These are phyloP conservation scores for Fusarium nygamai DNA, from an alignment of 2,329 filamentous ascomycete genomes.

Conservation along the genomic window DNA sequence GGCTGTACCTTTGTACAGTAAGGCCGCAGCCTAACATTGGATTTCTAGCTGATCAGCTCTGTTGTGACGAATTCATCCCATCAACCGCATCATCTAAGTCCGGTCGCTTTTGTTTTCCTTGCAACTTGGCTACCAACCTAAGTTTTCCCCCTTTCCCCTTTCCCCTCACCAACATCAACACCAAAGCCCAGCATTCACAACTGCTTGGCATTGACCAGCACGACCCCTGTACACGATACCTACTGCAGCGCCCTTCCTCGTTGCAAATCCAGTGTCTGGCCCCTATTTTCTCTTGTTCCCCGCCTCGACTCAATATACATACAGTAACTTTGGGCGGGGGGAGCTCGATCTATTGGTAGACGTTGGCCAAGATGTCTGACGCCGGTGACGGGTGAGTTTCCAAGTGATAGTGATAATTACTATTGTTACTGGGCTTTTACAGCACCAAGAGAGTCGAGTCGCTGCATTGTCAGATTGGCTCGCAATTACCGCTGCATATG, in stretches of 20 bases:
- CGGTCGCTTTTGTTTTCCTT: not conserved
- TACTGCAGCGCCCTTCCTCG: constrained; percentile 18
- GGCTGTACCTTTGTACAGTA: not conserved
- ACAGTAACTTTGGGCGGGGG: not conserved
- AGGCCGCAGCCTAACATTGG: not conserved
- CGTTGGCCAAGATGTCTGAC: constrained; percentile 39
- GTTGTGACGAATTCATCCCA: constrained; percentile 20
- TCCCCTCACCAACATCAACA: constrained; percentile 2
- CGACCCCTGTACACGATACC: constrained; percentile 13
- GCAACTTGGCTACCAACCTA: not conserved
- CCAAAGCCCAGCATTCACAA: constrained; percentile 5
- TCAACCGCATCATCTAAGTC: not conserved
- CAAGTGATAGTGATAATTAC: not conserved
- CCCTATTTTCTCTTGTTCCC: constrained; percentile 30
- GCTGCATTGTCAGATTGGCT: constrained; percentile 13
- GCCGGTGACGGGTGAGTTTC: constrained; percentile 39
- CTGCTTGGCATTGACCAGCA: constrained; percentile 16
- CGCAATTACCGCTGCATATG: constrained; percentile 19
- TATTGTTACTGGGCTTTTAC: not conserved
- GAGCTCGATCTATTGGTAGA: constrained; percentile 12
- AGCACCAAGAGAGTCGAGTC: not conserved
- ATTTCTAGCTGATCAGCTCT: not conserved
- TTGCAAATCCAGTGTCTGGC: constrained; percentile 25
- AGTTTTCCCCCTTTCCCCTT: not conserved
- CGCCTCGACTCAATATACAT: constrained; percentile 12